phyloP scores from a whole-genome alignment of 257 asterid species.

The Solanum rostratum region DNA sequence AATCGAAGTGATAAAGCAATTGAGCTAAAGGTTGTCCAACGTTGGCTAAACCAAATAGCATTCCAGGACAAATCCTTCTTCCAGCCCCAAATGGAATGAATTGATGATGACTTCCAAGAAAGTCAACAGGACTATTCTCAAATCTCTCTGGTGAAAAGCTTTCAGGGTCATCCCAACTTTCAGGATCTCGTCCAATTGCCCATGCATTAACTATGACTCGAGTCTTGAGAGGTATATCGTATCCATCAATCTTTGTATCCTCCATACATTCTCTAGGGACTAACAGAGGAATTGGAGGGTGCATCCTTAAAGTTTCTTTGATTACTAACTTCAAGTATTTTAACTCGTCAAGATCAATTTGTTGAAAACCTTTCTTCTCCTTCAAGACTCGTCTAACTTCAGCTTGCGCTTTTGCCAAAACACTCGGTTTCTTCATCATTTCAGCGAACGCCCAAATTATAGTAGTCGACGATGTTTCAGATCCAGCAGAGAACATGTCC shows the following conservation, averaged over 20 bases:
- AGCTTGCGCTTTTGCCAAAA: conserved; percentile 7
- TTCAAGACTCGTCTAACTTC: not conserved
- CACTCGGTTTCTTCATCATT: conserved; percentile 10
- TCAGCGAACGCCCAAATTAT: conserved; percentile 13
- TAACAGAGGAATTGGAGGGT: conserved; percentile 9
- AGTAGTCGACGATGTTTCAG: conserved; percentile 2
- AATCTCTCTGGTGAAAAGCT: conserved; percentile 12
- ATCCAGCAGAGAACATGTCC: conserved; percentile 5
- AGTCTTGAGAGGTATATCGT: not conserved
- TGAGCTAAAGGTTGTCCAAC: conserved; percentile 7
- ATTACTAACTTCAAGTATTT: conserved; percentile 6
- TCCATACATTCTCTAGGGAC: conserved; percentile 12
- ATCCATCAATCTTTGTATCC: conserved; percentile 2
- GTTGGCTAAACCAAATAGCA: not conserved
- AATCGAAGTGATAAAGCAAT: conserved; percentile 7
- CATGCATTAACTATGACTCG: conserved; percentile 10
- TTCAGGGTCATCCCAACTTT: conserved; percentile 7
- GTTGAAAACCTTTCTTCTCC: not conserved
- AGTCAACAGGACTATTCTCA: conserved; percentile 2
- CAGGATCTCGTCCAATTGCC: conserved; percentile 17
- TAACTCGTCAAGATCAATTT: not conserved
- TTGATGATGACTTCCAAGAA: conserved; percentile 3
- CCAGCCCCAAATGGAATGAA: conserved; percentile 17
- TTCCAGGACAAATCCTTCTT: conserved; percentile 8
- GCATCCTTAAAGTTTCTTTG: conserved; percentile 17